Evolutionary conservation across 2,329 filamentous ascomycete genomes (phyloP).

Genomic region (Scytalidium lignicola): DNA sequence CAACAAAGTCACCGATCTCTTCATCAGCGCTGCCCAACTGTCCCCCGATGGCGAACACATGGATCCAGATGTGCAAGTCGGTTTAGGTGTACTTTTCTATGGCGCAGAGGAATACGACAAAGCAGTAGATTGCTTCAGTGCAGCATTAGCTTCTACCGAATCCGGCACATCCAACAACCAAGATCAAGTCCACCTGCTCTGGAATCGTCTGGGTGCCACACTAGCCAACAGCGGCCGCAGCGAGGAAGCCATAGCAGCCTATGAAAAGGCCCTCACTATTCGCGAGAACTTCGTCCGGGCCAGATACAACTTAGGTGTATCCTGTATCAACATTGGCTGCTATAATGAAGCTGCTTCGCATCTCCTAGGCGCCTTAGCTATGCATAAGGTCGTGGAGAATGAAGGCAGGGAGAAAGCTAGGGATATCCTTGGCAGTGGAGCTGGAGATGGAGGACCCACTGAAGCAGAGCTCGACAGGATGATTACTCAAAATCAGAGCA

Average conservation of each 20-base stretch:
- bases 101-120: conserved; percentile 97
- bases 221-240: conserved; percentile 89
- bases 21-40: conserved; percentile 87
- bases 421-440: conserved; percentile 65
- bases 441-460: conserved; percentile 41
- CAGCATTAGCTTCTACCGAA: conserved; percentile 81
- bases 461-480: conserved; percentile 80
- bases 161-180: conserved; percentile 77
- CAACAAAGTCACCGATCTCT: conserved; percentile 82
- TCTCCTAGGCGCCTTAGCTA: conserved; percentile 82
- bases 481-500: conserved; percentile 93
- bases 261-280: conserved; percentile 84
- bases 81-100: conserved; percentile 94
- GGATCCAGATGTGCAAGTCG: conserved; percentile 98
- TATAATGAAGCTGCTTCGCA: conserved; percentile 90
- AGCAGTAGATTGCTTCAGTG: conserved; percentile 95
- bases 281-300: conserved; percentile 96
- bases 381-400: conserved; percentile 91
- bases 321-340: conserved; percentile 96
- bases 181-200: conserved; percentile 86
- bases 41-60: conserved; percentile 90
- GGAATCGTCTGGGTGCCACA: conserved; percentile 95
- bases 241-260: conserved; percentile 95
- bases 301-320: conserved; percentile 92
- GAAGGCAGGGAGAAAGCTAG: conserved; percentile 78